phyloP scores from a whole-genome alignment of 176 grass and related monocot species.

The Juncus inflexus region DNA sequence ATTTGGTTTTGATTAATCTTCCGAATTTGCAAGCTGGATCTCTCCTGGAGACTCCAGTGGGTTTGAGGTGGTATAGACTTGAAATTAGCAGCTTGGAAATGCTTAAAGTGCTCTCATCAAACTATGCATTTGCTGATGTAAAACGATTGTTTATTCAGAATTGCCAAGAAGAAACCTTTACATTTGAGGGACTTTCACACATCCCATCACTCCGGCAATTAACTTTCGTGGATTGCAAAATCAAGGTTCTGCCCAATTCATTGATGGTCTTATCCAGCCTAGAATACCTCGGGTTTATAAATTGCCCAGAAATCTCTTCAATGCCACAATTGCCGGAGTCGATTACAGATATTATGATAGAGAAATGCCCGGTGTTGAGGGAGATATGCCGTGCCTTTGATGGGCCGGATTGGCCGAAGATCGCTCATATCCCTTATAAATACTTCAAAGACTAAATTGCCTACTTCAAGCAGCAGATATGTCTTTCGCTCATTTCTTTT shows the following conservation, averaged over 20 bases:
- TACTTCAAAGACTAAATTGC: no score
- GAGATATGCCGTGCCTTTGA: neutral
- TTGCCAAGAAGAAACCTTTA: neutral
- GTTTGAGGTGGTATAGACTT: neutral
- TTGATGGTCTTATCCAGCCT: neutral
- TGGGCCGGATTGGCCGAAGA: neutral
- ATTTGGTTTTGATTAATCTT: neutral
- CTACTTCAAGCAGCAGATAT: no score
- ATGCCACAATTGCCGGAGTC: neutral
- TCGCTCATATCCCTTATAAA: neutral
- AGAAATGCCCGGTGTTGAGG: neutral
- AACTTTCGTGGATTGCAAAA: neutral
- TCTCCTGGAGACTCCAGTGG: neutral
- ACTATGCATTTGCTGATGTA: neutral
- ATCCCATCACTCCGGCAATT: neutral
- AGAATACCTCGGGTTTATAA: neutral
- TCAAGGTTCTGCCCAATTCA: neutral
- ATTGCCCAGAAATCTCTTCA: conserved; percentile 1
- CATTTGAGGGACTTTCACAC: neutral
- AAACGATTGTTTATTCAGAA: neutral
- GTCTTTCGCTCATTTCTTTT: neutral
- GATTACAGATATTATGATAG: neutral
- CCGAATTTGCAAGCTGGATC: neutral
- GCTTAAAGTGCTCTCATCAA: neutral
- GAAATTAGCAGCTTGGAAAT: neutral